Base-by-base conservation (phyloP, 2,329 filamentous ascomycete genomes). In the Botrytis deweyae region DNA sequence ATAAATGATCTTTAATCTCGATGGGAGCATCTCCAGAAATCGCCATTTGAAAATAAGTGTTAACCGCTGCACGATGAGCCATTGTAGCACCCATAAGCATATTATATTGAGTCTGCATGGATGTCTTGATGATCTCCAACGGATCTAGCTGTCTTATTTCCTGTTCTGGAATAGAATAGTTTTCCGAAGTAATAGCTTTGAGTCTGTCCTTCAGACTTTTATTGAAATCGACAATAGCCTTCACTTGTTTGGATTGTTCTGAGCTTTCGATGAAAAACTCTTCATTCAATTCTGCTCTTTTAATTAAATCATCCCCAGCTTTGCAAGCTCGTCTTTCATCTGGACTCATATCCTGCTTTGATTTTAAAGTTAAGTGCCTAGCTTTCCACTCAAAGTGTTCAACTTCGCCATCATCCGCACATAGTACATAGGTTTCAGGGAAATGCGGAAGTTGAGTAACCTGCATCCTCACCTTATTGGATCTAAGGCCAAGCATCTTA, bases 401-500 rank as follows among this genome's bases (percentile, higher is more conserved):
- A 14, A 20, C 4, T 25, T 58, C 4, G 7, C 16, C 25, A 42
- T n/a, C 20, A 29, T 40, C 36, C 38, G 22, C 4, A 22, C 38
- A 4, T 20, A 68, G 49, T 20, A n/a, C 3, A 40, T 38, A 42
- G 40, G 14, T 14, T 3, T 25, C 22, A n/a, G 36, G 22, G 2
- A n/a, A 40, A 42, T 10, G 0, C 20, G 66, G 36, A 16, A 42
- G 5, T 18, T n/a, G 18, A 58, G 33, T 42, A n/a, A 40, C 25
- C n/a, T 42, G 36, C 49, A 33, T 58, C 5, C 49, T 58, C 40
- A 58, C 2, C 10, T 1, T 69, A 33, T 25, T n/a, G 49, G 66
- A 69, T n/a, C 66, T 69, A 14, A 69, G 49, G 10, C 18, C 49
- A 44, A 69, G 66, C 66, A 69, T 69, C 7, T 9, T 22, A 18